Evolutionary conservation across 306 rosid species (phyloP).

Genomic region (Lagenaria siceraria): DNA sequence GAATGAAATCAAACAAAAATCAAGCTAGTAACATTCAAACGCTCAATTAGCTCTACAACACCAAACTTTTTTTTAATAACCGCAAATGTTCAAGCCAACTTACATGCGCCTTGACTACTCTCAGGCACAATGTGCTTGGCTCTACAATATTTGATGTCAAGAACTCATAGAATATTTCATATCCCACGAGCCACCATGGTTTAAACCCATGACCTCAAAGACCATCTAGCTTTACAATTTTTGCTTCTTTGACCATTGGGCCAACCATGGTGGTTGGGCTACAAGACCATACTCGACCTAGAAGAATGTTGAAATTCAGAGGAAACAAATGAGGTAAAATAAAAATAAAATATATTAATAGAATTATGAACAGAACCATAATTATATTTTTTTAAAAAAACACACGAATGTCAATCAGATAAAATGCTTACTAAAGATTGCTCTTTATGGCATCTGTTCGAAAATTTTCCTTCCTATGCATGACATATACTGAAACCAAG

Average conservation of each 20-base stretch:
- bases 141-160: constrained; percentile 1
- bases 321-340: constrained; percentile 1
- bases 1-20: background rate
- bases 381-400: background rate
- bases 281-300: constrained; percentile 2
- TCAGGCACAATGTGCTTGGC: background rate
- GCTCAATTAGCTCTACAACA: background rate
- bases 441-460: background rate
- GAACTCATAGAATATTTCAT: constrained; percentile 2
- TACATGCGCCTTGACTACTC: background rate
- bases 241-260: constrained; percentile 3
- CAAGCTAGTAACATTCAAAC: background rate
- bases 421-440: background rate
- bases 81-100: background rate
- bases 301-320: background rate
- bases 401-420: background rate
- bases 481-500: background rate
- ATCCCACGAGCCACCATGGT: constrained; percentile 3
- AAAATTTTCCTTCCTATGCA: background rate
- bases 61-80: background rate
- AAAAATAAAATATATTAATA: background rate
- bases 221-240: background rate
- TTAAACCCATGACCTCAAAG: constrained; percentile 6
- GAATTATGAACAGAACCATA: background rate
- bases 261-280: constrained; percentile 1